A percentile compares a stretch with the other conserved stretches of the same genome.
phyloP scores from a whole-genome alignment of 2,329 filamentous ascomycete genomes.

The Pseudocercospora macadamiae region DNA sequence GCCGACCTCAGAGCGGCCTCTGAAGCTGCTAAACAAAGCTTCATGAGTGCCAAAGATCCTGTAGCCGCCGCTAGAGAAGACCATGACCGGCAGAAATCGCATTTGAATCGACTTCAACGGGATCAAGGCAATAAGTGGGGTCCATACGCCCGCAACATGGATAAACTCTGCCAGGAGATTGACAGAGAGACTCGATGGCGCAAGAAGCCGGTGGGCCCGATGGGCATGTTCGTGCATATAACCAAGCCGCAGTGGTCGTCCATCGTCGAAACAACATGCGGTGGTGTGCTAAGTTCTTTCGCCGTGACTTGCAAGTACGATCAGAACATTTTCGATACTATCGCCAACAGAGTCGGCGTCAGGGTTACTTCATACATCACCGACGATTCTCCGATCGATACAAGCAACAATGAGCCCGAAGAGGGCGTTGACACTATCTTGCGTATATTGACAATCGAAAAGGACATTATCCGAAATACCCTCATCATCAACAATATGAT shows the following conservation, averaged over 20 bases:
- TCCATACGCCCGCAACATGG: constrained; percentile 59
- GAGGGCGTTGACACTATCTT: constrained; percentile 74
- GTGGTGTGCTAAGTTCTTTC: constrained; percentile 72
- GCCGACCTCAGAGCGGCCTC: constrained; percentile 41
- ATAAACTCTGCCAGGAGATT: constrained; percentile 69
- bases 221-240: constrained; percentile 77
- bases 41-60: constrained; percentile 35
- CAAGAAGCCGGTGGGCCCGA: constrained; percentile 76
- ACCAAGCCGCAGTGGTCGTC: constrained; percentile 79
- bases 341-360: constrained; percentile 66
- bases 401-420: constrained; percentile 73
- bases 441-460: constrained; percentile 76
- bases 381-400: constrained; percentile 59
- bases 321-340: constrained; percentile 56
- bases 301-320: constrained; percentile 79
- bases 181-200: constrained; percentile 69
- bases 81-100: constrained; percentile 52
- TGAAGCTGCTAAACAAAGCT: constrained; percentile 40
- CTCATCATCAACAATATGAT: constrained; percentile 81
- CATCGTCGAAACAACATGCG: constrained; percentile 77
- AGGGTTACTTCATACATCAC: constrained; percentile 64
- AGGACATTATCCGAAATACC: constrained; percentile 75
- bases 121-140: constrained; percentile 63
- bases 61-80: constrained; percentile 42
- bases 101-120: constrained; percentile 50